These are phyloP conservation scores for Adansonia digitata DNA, from an alignment of 345 rosid genomes.

Conservation along the genomic window DNA sequence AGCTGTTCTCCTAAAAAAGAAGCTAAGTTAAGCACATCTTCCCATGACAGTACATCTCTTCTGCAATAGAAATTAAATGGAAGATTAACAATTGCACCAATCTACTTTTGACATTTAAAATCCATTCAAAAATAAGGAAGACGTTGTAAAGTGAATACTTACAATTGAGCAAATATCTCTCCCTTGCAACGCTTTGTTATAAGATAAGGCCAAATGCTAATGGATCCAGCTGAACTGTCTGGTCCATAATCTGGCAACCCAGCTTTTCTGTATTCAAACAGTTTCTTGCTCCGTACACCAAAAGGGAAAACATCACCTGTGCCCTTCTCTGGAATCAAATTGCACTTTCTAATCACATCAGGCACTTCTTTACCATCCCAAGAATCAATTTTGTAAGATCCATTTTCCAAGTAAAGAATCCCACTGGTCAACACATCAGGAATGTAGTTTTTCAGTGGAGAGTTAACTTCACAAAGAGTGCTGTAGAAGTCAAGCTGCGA, in stretches of 20 bases:
- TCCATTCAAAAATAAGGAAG: constrained; percentile 2
- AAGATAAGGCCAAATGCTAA: constrained; percentile 72
- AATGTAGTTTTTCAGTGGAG: constrained; percentile 55
- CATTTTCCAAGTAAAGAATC: constrained; percentile 62
- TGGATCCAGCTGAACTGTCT: constrained; percentile 30
- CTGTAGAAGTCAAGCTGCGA: constrained; percentile 84
- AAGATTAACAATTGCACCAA: not conserved
- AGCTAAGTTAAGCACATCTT: constrained; percentile 56
- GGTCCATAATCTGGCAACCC: constrained; percentile 35
- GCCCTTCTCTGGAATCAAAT: constrained; percentile 32
- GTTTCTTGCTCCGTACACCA: constrained; percentile 78
- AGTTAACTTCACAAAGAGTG: constrained; percentile 37
- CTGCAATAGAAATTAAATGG: constrained; percentile 37
- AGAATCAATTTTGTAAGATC: constrained; percentile 51
- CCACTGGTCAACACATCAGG: constrained; percentile 84
- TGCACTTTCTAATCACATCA: constrained; percentile 44
- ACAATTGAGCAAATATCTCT: constrained; percentile 80
- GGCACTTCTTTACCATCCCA: constrained; percentile 95
- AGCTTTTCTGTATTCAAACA: constrained; percentile 47
- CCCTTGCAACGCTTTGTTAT: constrained; percentile 90
- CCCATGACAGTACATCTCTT: constrained; percentile 63
- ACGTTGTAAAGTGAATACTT: constrained; percentile 30
- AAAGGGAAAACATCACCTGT: constrained; percentile 52
- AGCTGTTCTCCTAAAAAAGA: constrained; percentile 80
- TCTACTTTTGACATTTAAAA: constrained; percentile 9